Evolutionary conservation across 2,329 filamentous ascomycete genomes (phyloP).

Genomic region (Aspergillus sp.): DNA sequence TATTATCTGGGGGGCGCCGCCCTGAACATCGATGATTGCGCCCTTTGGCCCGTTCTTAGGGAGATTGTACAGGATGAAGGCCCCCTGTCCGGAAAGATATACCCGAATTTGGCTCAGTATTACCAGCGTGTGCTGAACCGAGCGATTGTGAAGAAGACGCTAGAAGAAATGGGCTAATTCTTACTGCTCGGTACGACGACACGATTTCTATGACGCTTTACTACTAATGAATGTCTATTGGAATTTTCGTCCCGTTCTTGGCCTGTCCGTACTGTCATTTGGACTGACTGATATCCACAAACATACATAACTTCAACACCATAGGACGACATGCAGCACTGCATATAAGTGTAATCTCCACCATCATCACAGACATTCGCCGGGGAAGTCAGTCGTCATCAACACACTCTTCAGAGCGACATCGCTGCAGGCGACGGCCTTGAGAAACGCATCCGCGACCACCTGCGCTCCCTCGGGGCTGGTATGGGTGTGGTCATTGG

Average conservation of each 20-base stretch:
- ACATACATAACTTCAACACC: conserved; percentile 1
- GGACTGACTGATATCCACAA: background rate
- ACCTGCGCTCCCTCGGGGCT: conserved; percentile 54
- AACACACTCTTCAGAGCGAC: conserved; percentile 41
- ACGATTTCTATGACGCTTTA: conserved; percentile 1
- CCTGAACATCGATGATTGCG: conserved; percentile 43
- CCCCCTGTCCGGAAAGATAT: conserved; percentile 21
- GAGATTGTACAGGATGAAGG: conserved; percentile 32
- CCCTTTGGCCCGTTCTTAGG: conserved; percentile 42
- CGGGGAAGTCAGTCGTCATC: conserved; percentile 26
- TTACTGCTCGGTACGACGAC: background rate
- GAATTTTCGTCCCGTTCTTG: background rate
- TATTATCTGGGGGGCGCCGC: conserved; percentile 34
- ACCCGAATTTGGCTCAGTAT: conserved; percentile 35
- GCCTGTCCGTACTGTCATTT: background rate
- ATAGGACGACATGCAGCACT: too few species aligned
- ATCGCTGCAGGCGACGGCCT: conserved; percentile 52
- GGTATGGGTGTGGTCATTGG: conserved; percentile 63
- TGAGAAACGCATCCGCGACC: conserved; percentile 58
- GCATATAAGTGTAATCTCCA: too few species aligned
- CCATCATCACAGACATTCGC: conserved; percentile 23
- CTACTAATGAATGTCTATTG: background rate
- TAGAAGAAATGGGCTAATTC: conserved; percentile 20
- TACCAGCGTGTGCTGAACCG: conserved; percentile 38
- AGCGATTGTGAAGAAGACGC: conserved; percentile 32